Evolutionary conservation across 225 moss, liverwort and hornwort species (phyloP), one percentile per base, ranked within the genome.

Genomic region (Straminergon stramineum): DNA sequence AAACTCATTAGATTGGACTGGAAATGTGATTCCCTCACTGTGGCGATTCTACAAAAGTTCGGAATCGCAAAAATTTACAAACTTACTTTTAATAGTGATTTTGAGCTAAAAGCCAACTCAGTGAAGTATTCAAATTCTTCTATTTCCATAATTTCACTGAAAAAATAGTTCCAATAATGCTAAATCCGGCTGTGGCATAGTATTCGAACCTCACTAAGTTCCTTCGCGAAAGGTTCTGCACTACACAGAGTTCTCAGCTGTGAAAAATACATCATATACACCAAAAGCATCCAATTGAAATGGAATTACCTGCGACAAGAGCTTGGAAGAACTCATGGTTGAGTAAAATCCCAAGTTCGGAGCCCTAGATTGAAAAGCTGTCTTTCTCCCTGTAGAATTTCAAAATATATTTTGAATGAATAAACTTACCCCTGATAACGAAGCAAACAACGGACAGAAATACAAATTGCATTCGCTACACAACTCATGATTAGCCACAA

Each of bases 301-400:
- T 69, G 51, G 34, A 69, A 82, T 84, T 84, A 94, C 92, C 92
- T 91, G 84, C 77, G 85, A 73, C 66, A 69, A 67, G 66, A 75
- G n/a, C 68, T 70, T 79, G 83, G 87, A 75, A 30, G 79, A 75
- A 41, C 55, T 84, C 66, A 56, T 22, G 10, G n/a, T 84, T 63
- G 78, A 63, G 52, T 57, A 83, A 63, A 34, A 68, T 62, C 87
- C 71, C 84, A 84, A 69, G 52, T 61, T 86, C 83, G 45, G 62
- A 77, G 90, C 81, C 70, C 70, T 84, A 52, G 64, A 86, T 35
- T 69, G 21, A 62, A 65, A 74, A 52, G 19, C 75, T 43, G 53
- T 15, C 83, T 78, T 87, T 32, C 92, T 86, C 51, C 89, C 93
- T 92, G 89, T 22, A 30, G 17, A 88, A 60, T 45, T 82, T 86